phyloP scores from a whole-genome alignment of 306 rosid species.

The Fragaria nilgerrensis region DNA sequence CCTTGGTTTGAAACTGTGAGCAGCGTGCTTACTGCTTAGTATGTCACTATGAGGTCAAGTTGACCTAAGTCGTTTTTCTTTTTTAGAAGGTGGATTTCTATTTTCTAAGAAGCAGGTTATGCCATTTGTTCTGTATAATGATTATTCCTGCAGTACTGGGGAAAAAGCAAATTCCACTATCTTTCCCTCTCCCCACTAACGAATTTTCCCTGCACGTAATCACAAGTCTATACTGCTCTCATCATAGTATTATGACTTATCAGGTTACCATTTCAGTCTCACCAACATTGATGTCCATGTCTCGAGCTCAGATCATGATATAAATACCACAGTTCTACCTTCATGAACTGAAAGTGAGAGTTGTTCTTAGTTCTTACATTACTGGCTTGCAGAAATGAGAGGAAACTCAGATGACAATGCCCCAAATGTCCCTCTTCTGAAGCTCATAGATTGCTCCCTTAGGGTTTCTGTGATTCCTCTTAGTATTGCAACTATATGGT shows the following conservation, averaged over 20 bases:
- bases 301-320: not conserved
- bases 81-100: not conserved
- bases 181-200: slow-evolving; percentile 43
- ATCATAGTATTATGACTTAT: not conserved
- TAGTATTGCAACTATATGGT: slow-evolving; percentile 62
- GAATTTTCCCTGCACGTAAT: not conserved
- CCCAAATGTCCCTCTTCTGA: slow-evolving; percentile 35
- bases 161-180: slow-evolving; percentile 44
- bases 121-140: not conserved
- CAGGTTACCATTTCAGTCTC: not conserved
- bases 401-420: slow-evolving; percentile 21
- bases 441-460: slow-evolving; percentile 52
- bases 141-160: slow-evolving; percentile 19
- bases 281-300: not conserved
- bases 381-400: slow-evolving; percentile 30
- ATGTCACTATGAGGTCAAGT: slow-evolving; percentile 6
- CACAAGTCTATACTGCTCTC: not conserved
- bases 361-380: slow-evolving; percentile 6
- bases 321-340: not conserved
- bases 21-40: not conserved
- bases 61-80: not conserved
- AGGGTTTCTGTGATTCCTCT: slow-evolving; percentile 65
- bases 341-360: not conserved
- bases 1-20: no score
- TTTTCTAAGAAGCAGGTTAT: not conserved